Evolutionary conservation across 2,329 filamentous ascomycete genomes (phyloP).

Genomic region (Sphaceloma murrayae): DNA sequence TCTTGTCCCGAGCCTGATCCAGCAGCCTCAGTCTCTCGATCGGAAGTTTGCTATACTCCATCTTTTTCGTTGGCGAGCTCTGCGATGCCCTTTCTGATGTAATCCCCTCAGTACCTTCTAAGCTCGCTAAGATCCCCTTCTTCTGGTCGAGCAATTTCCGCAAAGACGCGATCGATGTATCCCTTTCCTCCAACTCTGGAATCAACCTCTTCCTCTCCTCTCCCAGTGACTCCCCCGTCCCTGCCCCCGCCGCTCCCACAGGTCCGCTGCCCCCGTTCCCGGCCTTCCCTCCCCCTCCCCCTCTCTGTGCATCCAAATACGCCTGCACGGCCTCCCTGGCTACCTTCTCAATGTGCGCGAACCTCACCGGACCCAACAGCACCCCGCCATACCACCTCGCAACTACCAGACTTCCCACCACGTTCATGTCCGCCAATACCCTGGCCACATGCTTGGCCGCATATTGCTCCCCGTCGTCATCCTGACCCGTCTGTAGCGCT

Average conservation of each 20-base stretch:
- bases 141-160: slow-evolving; percentile 38
- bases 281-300: slow-evolving; percentile 24
- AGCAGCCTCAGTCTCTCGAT: slow-evolving; percentile 34
- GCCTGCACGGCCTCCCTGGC: slow-evolving; percentile 40
- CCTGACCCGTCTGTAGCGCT: slow-evolving; percentile 31
- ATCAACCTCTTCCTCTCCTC: slow-evolving; percentile 27
- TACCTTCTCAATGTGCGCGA: slow-evolving; percentile 43
- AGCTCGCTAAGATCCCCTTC: slow-evolving; percentile 31
- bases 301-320: slow-evolving; percentile 28
- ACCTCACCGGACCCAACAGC: slow-evolving; percentile 44
- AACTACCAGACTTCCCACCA: slow-evolving; percentile 41
- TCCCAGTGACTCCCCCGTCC: slow-evolving; percentile 30
- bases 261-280: slow-evolving; percentile 26
- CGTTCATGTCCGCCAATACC: slow-evolving; percentile 37
- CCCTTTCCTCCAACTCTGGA: slow-evolving; percentile 37
- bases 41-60: slow-evolving; percentile 36
- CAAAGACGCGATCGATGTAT: slow-evolving; percentile 41
- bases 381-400: slow-evolving; percentile 47
- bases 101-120: slow-evolving; percentile 18
- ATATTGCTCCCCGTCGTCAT: slow-evolving; percentile 47
- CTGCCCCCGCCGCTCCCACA: slow-evolving; percentile 28
- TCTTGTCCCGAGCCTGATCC: slow-evolving; percentile 45
- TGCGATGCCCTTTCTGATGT: slow-evolving; percentile 18
- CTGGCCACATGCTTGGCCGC: slow-evolving; percentile 40
- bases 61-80: slow-evolving; percentile 23